Evolutionary conservation across 495 filamentous ascomycete species (phyloP), one percentile per base, ranked within the genome.

Genomic region (Podospora comata): DNA sequence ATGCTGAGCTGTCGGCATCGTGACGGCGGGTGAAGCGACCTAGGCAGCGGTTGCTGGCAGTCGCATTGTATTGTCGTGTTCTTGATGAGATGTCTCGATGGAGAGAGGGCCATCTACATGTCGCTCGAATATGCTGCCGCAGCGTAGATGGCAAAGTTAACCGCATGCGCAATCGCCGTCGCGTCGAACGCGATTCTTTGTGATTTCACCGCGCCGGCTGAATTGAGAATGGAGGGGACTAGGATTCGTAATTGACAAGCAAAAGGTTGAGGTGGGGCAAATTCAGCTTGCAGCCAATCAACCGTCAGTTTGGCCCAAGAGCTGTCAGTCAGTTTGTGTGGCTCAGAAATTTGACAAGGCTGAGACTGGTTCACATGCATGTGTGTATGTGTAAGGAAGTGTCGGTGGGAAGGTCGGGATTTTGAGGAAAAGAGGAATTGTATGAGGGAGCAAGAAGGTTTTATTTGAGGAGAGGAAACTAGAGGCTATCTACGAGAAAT

Each of bases 1-100:
- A 67, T 90, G 88, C 57, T 88, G 79, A 60, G 86, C 80, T 11
- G 87, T 82, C 58, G 91, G 89, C 92, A 95, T 95, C 44, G 68
- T 83, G 67, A 16, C 67, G 44, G 59, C 62, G 54, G 48, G 27
- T 44, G 60, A 34, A 18, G 57, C 20, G 39, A 48, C 39, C 39
- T 16, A 48, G 7, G 61, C 34, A 65, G 19, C 55, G 61, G 57
- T 48, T 13, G 27, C 30, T 27, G 4, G 55, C 68, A 53, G 3
- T 61, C 48, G 34, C 13, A 13, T 48, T 48, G 34, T 48, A 13
- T 48, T 48, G 39, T 44, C 32, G 32, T 54, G 26, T 54, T 55
- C 18, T 20, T 28, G 16, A 27, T 28, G 56, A 4, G 4, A 63
- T 30, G 39, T 48, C 0, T 11, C 5, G 39, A 16, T 48, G 39